Evolutionary conservation across 2,329 filamentous ascomycete species (phyloP), one percentile per base, ranked within the genome.

Genomic region (Aspergillus pseudoviridinutans): DNA sequence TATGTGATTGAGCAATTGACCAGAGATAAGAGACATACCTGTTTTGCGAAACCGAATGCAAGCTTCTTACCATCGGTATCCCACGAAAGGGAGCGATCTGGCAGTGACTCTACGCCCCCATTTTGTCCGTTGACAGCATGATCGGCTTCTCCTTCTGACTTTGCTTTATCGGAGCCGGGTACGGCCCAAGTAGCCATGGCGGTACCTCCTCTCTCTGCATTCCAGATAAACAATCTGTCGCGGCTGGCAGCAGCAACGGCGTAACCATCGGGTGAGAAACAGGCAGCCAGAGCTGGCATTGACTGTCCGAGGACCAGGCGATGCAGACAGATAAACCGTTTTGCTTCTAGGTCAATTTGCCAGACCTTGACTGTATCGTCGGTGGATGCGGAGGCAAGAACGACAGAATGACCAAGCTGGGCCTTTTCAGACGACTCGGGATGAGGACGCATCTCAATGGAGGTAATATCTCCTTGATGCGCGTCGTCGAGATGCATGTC

Each of bases 1-100:
- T 44, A 53, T 35, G 6, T 25, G 44, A 49, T 22, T 12, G 9
- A 14, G 41, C n/a, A 49, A 32, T 41, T 58, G 54, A 59, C 42
- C 52, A 46, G 42, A 25, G 22, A 27, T 44, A 57, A 51, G 14
- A 44, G 49, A 65, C 71, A 44, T 71, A 82, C 80, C 76, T 80
- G 76, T 60, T 75, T 76, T 29, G 76, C 76, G 57, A 80, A 74
- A 27, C 78, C 78, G 64, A 81, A 80, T 1, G 78, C 79, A 56
- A 84, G 71, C 63, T 77, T 80, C 64, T 79, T 79, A n/a, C 81
- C 80, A 66, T 83, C 78, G 12, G 73, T 73, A 66, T 82, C 81
- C 82, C 82, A 84, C 29, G 74, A 76, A 53, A 84, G 68, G 28
- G 74, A 72, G 50, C 78, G 71, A 59, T 77, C 72, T 9, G 68